These are phyloP conservation scores for Trametes maxima DNA, from an alignment of 768 basidiomycete genomes.

Conservation along the genomic window DNA sequence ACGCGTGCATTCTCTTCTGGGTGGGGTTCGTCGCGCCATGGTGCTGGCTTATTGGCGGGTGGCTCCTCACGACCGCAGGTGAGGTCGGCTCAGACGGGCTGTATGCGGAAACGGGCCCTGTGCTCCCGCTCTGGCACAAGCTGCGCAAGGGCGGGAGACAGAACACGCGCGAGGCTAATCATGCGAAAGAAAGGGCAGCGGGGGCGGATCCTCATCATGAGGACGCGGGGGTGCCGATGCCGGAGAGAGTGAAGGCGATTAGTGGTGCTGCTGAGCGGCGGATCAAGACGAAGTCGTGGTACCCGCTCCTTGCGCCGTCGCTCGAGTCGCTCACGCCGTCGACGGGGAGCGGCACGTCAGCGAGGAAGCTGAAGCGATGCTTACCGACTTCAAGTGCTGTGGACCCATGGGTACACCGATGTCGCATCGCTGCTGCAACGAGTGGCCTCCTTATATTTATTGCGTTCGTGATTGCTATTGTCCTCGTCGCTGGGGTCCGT, in stretches of 20 bases:
- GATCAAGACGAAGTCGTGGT: constrained; percentile 39
- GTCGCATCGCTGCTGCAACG: constrained; percentile 61
- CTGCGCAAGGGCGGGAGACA: constrained; percentile 41
- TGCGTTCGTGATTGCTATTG: constrained; percentile 54
- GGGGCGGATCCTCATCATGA: constrained; percentile 38
- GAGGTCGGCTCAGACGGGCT: constrained; percentile 43
- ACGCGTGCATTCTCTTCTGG: constrained; percentile 64
- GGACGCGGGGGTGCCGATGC: constrained; percentile 16
- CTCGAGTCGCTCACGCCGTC: constrained; percentile 35
- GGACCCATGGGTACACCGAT: constrained; percentile 47
- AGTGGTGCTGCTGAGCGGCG: constrained; percentile 34
- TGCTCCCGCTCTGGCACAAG: constrained; percentile 36
- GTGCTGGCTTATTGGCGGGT: constrained; percentile 78
- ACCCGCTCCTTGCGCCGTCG: constrained; percentile 62
- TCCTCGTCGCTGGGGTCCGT: constrained; percentile 22
- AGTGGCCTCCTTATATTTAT: constrained; percentile 51
- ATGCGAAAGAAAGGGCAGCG: background rate
- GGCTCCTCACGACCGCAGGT: constrained; percentile 55
- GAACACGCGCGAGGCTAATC: too few species aligned
- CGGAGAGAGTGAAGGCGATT: constrained; percentile 41
- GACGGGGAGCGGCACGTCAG: constrained; percentile 15
- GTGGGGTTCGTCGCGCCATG: constrained; percentile 71
- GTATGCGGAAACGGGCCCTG: constrained; percentile 26
- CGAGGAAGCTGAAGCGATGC: constrained; percentile 24
- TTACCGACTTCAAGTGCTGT: constrained; percentile 21